Conservation (phyloP, 441 rosid genomes). For the Jatropha podagrica region DNA sequence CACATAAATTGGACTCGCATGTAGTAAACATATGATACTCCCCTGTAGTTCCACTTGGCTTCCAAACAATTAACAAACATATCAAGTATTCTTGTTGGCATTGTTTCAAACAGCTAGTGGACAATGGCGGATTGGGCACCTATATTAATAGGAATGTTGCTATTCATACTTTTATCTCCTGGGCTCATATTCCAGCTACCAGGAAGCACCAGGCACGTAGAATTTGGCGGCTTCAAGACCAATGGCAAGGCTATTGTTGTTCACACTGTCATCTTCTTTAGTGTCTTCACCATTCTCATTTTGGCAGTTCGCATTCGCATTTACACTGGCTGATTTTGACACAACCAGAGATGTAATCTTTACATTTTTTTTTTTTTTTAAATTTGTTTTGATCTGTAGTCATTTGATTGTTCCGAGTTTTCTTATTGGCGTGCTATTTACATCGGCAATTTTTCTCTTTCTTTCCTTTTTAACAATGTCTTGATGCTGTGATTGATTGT, state of each 20-base stretch:
- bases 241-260: slow-evolving; percentile 55
- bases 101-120: neutral
- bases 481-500: too few relatives aligned
- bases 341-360: neutral
- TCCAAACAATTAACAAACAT: neutral
- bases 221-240: slow-evolving; percentile 56
- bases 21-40: neutral
- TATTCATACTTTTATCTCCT: slow-evolving; percentile 58
- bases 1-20: neutral
- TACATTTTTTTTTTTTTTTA: too few relatives aligned
- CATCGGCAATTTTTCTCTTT: too few relatives aligned
- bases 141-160: slow-evolving; percentile 42
- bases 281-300: slow-evolving; percentile 51
- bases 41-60: neutral
- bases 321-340: slow-evolving; percentile 36
- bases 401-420: too few relatives aligned
- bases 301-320: slow-evolving; percentile 59
- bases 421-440: too few relatives aligned
- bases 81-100: neutral
- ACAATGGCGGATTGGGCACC: slow-evolving; percentile 72
- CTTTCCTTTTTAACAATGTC: too few relatives aligned
- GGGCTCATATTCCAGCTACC: slow-evolving; percentile 61
- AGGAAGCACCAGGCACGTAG: slow-evolving; percentile 40
- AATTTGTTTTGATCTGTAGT: too few relatives aligned
- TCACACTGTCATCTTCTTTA: slow-evolving; percentile 66